Percentiles rank a stretch among this genome's conserved stretches.
Conservation (phyloP, 73 alveolate genomes). For the Uronychia setigera region DNA sequence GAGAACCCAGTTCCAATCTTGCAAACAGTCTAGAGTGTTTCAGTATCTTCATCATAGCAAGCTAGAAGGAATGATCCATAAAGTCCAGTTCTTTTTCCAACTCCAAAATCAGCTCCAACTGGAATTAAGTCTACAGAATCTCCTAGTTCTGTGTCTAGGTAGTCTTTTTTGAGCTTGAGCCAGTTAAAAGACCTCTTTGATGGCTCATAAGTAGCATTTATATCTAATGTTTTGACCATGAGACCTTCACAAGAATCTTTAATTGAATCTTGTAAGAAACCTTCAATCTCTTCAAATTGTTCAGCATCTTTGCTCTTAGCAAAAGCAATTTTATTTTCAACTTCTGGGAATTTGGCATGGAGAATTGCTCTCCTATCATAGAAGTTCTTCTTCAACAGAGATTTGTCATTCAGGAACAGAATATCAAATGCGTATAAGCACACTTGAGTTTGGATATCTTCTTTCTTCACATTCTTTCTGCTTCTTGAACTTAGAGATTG, state of each 20-base stretch:
- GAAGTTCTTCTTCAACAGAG: conserved; percentile 79
- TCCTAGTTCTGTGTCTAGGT: conserved; percentile 93
- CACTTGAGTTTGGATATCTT: conserved; percentile 84
- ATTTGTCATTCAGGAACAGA: conserved; percentile 83
- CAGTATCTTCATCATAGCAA: conserved; percentile 96
- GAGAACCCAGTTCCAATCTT: conserved; percentile 96
- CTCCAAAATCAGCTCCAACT: conserved; percentile 98
- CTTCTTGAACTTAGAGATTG: conserved; percentile 92
- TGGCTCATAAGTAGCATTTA: conserved; percentile 98
- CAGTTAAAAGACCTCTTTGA: conserved; percentile 99
- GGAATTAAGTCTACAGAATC: conserved; percentile 99
- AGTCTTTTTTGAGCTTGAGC: conserved; percentile 99
- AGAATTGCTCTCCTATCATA: conserved; percentile 74
- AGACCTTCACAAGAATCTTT: conserved; percentile 98
- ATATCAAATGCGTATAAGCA: conserved; percentile 92
- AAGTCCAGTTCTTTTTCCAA: conserved; percentile 99
- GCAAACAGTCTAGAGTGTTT: conserved; percentile 93
- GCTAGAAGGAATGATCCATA: conserved; percentile 99
- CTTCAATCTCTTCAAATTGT: conserved; percentile 94
- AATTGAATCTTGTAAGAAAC: conserved; percentile 86
- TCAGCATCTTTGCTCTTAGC: conserved; percentile 89
- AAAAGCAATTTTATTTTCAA: conserved; percentile 73
- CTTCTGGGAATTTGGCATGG: conserved; percentile 63
- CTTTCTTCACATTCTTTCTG: conserved; percentile 95
- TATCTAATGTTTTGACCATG: conserved; percentile 98